These are phyloP conservation scores for Capsicum chinense DNA, from an alignment of 257 asterid genomes.

Conservation along the genomic window DNA sequence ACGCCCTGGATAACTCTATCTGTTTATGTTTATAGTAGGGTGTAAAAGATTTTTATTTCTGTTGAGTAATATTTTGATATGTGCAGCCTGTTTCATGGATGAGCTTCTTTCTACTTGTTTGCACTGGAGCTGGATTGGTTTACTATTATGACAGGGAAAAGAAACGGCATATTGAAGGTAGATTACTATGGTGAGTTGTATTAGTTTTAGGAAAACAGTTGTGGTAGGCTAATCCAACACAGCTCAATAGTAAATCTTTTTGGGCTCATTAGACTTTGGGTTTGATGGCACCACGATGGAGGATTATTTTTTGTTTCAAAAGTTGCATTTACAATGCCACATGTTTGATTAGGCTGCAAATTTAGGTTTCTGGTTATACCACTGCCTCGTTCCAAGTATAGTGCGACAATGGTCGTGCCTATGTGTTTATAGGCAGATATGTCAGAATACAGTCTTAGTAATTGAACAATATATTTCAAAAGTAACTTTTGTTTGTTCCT, in stretches of 20 bases:
- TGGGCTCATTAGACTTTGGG: background rate
- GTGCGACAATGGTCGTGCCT: background rate
- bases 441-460: background rate
- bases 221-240: background rate
- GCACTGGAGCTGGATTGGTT: slow-evolving; percentile 83
- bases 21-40: background rate
- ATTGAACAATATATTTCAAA: slow-evolving; percentile 3
- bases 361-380: background rate
- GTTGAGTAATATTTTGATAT: slow-evolving; percentile 8
- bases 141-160: slow-evolving; percentile 84
- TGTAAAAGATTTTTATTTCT: background rate
- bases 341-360: background rate
- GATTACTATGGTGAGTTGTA: slow-evolving; percentile 68
- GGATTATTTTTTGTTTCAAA: background rate
- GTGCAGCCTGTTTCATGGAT: slow-evolving; percentile 87
- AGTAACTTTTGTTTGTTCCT: background rate
- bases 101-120: slow-evolving; percentile 77
- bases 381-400: background rate
- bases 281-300: background rate
- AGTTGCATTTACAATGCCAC: background rate
- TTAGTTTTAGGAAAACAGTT: slow-evolving; percentile 17
- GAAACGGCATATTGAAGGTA: slow-evolving; percentile 83
- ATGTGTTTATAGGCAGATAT: background rate
- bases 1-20: no score
- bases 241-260: background rate